Conservation (phyloP, 352 stramenopile species). For the Phytopythium vexans region DNA sequence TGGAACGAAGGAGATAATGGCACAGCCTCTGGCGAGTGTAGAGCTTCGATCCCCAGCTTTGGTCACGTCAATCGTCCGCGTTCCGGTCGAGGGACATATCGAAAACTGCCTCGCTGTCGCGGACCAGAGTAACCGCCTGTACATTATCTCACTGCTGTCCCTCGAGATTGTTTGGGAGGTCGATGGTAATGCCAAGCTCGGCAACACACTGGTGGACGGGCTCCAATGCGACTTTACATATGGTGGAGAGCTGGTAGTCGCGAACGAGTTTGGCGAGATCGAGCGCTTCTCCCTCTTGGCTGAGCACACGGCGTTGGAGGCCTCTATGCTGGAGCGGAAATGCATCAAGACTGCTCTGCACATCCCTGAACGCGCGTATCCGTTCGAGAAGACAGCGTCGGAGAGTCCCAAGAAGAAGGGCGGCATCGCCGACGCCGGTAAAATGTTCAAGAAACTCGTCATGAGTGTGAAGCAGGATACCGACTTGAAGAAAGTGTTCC, state of each 20-base stretch:
- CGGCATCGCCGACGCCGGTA: slow-evolving; percentile 42
- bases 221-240: slow-evolving; percentile 40
- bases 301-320: slow-evolving; percentile 48
- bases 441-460: slow-evolving; percentile 78
- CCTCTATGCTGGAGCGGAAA: slow-evolving; percentile 49
- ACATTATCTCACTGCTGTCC: slow-evolving; percentile 57
- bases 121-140: slow-evolving; percentile 65
- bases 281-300: slow-evolving; percentile 62
- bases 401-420: slow-evolving; percentile 50
- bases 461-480: slow-evolving; percentile 55
- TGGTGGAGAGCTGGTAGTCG: slow-evolving; percentile 54
- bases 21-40: slow-evolving; percentile 46
- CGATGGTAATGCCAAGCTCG: slow-evolving; percentile 27
- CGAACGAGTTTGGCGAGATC: slow-evolving; percentile 63
- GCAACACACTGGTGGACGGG: slow-evolving; percentile 38
- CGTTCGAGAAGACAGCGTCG: slow-evolving; percentile 25
- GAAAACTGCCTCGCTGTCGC: slow-evolving; percentile 66
- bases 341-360: slow-evolving; percentile 47
- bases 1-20: slow-evolving; percentile 38
- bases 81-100: slow-evolving; percentile 47
- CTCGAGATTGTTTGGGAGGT: slow-evolving; percentile 49
- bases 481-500: slow-evolving; percentile 76
- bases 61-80: slow-evolving; percentile 46
- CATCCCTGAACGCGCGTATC: slow-evolving; percentile 27
- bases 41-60: slow-evolving; percentile 40